Base-by-base conservation (phyloP, 495 filamentous ascomycete species). In the Beverwykella pulmonaria region DNA sequence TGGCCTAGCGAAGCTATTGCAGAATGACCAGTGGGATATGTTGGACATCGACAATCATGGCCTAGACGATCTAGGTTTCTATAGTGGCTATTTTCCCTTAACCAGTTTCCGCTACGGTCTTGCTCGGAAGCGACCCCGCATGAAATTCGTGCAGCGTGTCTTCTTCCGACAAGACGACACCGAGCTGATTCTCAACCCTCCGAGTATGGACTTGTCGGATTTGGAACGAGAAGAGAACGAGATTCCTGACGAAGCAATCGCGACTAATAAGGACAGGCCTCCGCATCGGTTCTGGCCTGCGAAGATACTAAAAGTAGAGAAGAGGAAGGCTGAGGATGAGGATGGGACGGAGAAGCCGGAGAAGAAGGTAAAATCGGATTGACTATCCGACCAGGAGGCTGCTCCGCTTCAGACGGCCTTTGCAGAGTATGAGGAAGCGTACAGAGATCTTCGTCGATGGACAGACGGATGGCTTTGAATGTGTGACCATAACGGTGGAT, bases 61-160 rank as follows among this genome's bases (percentile, higher is more conserved):
- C 10, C 27, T 39, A 2, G 19, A 20, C n/a, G 59, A 63, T 9
- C n/a, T 32, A 15, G 22, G 20, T 9, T 48, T 53, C 34, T 57
- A 61, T n/a, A 53, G 52, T 22, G 23, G 30, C 17, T 58, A 41
- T 17, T 32, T 66, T 19, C 63, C 54, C 23, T 56, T 49, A 27
- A 29, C 20, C 23, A 61, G 23, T 52, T 12, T 61, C 41, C 32
- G 44, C 5, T 53, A 53, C 30, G 30, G 34, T 32, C 30, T 61
- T 34, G 20, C 58, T 19, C n/a, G 44, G 20, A 66, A 66, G 46
- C 50, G 57, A 23, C 59, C 63, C 7, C 58, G 57, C 15, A 62
- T 63, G 58, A 70, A 59, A 44, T 70, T 70, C 47, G 62, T 70
- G n/a, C 58, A 70, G 58, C 57, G 59, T 14, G 62, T 66, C 27